phyloP scores from a whole-genome alignment of 2,329 filamentous ascomycete genomes.

The Tolypocladium guangdongense region DNA sequence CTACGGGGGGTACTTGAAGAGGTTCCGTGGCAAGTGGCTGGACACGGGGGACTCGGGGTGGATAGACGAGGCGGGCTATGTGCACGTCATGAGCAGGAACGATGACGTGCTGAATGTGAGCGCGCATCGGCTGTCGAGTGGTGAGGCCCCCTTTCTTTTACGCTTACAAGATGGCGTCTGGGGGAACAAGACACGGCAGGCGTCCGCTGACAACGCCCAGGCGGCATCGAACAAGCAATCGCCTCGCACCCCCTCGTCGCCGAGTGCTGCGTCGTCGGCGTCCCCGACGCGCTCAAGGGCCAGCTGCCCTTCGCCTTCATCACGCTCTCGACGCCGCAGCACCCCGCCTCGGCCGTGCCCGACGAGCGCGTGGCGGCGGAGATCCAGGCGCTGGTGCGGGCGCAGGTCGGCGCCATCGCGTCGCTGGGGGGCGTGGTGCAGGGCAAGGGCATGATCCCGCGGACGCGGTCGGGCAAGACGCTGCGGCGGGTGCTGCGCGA shows the following conservation, averaged over 20 bases:
- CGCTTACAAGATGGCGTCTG: too few relatives aligned
- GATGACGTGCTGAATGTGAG: conserved; percentile 97
- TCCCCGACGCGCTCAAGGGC: conserved; percentile 79
- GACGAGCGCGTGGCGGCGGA: conserved; percentile 38
- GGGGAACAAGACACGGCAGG: too few relatives aligned
- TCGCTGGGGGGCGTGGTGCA: conserved; percentile 77
- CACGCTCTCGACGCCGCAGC: conserved; percentile 35
- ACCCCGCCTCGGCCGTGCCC: conserved; percentile 40
- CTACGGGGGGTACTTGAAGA: conserved; percentile 71
- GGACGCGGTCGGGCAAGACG: conserved; percentile 88
- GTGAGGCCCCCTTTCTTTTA: conserved; percentile 30
- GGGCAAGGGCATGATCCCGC: conserved; percentile 78
- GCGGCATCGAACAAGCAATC: conserved; percentile 83
- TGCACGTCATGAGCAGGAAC: conserved; percentile 51
- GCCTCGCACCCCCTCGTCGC: conserved; percentile 68
- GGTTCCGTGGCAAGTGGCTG: conserved; percentile 73
- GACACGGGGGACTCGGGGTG: conserved; percentile 88
- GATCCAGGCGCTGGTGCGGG: conserved; percentile 61
- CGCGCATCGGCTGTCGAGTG: conserved; percentile 80
- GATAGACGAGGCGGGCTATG: conserved; percentile 63
- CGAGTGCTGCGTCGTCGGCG: conserved; percentile 77
- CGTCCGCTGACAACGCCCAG: conserved; percentile 28
- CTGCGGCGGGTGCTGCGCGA: conserved; percentile 71
- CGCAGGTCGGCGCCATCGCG: conserved; percentile 80
- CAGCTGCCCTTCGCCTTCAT: conserved; percentile 89